A percentile compares a stretch with the other conserved stretches of the same genome.
These are phyloP conservation scores for Sarocladium brachiariae DNA, from an alignment of 2,329 filamentous ascomycete genomes.

Conservation along the genomic window DNA sequence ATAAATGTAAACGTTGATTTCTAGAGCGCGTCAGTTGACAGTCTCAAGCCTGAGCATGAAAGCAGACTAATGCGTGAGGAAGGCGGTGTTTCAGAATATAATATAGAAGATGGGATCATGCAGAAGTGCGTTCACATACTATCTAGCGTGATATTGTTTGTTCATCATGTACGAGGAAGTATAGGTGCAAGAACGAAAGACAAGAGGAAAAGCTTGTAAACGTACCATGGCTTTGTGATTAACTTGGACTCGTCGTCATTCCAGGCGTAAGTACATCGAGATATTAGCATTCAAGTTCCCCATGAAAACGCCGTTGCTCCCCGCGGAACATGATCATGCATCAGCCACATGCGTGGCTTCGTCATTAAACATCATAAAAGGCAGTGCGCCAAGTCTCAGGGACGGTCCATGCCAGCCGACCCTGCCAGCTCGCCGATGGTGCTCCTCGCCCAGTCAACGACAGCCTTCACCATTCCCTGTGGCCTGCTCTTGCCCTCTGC, in stretches of 20 bases:
- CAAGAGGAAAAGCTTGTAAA: constrained; percentile 3
- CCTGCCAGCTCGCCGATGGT: constrained; percentile 40
- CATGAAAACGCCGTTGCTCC: not conserved
- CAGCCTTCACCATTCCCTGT: constrained; percentile 59
- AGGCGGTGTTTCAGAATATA: constrained; percentile 24
- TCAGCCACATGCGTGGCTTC: not conserved
- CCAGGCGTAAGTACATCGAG: not conserved
- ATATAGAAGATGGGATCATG: constrained; percentile 26
- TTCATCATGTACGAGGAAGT: constrained; percentile 30
- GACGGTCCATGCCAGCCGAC: constrained; percentile 19
- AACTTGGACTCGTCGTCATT: not conserved
- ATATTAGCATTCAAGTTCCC: not conserved
- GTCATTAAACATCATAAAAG: not conserved
- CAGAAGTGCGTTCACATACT: constrained; percentile 36
- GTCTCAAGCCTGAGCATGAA: not conserved
- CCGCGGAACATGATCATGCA: not conserved
- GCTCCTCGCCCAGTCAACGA: constrained; percentile 52
- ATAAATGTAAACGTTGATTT: too few relatives aligned
- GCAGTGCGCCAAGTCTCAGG: constrained; percentile 13
- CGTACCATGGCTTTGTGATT: not conserved
- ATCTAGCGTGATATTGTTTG: constrained; percentile 35
- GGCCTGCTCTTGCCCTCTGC: constrained; percentile 42
- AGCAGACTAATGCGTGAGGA: not conserved
- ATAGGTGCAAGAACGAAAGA: not conserved
- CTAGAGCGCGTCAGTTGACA: not conserved